These are phyloP conservation scores for Tetrahymena malaccensis DNA, from an alignment of 73 alveolate genomes.

Conservation along the genomic window DNA sequence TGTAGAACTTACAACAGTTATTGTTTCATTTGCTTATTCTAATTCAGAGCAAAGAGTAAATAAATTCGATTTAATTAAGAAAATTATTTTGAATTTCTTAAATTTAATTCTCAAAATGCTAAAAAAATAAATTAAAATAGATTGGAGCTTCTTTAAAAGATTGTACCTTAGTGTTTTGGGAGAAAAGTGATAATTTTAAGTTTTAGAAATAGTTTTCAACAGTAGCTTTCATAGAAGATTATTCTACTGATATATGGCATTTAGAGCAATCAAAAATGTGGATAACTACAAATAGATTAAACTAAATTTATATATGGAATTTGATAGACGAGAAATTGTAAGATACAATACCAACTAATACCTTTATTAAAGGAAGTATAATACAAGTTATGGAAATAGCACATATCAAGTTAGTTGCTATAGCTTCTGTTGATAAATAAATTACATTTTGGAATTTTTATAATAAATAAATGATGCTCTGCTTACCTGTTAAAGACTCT, in stretches of 20 bases:
- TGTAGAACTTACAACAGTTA: neutral
- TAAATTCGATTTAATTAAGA: neutral
- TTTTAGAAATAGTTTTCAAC: neutral
- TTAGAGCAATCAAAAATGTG: neutral
- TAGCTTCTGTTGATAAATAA: neutral
- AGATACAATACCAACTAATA: neutral
- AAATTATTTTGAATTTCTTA: neutral
- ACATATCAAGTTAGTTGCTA: neutral
- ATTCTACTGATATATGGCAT: neutral
- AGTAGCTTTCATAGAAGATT: neutral
- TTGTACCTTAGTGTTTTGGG: neutral
- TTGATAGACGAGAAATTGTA: neutral
- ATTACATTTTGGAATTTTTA: neutral
- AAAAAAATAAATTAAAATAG: neutral
- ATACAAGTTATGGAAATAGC: neutral
- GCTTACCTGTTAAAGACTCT: neutral
- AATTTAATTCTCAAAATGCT: neutral
- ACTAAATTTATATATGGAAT: neutral
- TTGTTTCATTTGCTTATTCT: neutral
- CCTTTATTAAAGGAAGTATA: neutral
- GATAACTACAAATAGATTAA: neutral
- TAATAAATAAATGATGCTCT: neutral
- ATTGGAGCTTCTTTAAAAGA: neutral
- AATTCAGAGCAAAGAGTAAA: neutral
- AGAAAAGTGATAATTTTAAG: neutral